These are phyloP conservation scores for Acacia melanoxylon DNA, from an alignment of 306 rosid genomes.

Conservation along the genomic window DNA sequence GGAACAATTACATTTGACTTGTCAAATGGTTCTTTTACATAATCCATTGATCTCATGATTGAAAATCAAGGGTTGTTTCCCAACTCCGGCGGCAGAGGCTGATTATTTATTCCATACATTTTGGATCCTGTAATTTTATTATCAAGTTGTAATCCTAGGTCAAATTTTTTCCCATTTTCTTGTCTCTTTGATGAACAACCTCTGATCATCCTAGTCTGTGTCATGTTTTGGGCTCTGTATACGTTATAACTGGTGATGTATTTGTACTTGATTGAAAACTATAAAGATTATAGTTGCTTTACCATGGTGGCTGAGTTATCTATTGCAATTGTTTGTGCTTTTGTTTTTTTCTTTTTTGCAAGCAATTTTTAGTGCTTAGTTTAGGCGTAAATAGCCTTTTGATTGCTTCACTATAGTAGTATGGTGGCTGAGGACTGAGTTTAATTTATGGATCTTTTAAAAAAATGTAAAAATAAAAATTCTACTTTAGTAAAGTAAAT, in stretches of 20 bases:
- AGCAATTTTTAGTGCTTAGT: too few relatives aligned
- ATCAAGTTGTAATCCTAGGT: conserved; percentile 33
- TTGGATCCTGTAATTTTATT: conserved; percentile 36
- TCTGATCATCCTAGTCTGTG: conserved; percentile 9
- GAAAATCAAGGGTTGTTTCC: conserved; percentile 30
- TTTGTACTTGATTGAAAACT: conserved; percentile 11
- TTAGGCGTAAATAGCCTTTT: too few relatives aligned
- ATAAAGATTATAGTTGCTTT: background rate
- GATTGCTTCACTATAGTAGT: too few relatives aligned
- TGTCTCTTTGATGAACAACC: background rate
- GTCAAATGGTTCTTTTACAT: conserved; percentile 36
- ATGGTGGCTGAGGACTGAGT: too few relatives aligned
- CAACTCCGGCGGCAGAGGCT: conserved; percentile 44
- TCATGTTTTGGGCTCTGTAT: conserved; percentile 36
- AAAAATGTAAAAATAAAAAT: too few relatives aligned
- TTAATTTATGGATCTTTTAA: too few relatives aligned
- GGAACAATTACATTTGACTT: conserved; percentile 46
- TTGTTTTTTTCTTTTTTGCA: too few relatives aligned
- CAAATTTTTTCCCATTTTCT: conserved; percentile 19
- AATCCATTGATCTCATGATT: conserved; percentile 37
- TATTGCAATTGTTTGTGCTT: background rate
- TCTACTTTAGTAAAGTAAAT: too few relatives aligned
- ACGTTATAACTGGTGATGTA: conserved; percentile 32
- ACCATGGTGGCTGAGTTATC: background rate
- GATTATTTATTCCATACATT: conserved; percentile 24